Percentiles rank a stretch among this genome's conserved stretches.
Evolutionary conservation across 495 filamentous ascomycete species (phyloP).

Genomic region (Xylaria castorea): DNA sequence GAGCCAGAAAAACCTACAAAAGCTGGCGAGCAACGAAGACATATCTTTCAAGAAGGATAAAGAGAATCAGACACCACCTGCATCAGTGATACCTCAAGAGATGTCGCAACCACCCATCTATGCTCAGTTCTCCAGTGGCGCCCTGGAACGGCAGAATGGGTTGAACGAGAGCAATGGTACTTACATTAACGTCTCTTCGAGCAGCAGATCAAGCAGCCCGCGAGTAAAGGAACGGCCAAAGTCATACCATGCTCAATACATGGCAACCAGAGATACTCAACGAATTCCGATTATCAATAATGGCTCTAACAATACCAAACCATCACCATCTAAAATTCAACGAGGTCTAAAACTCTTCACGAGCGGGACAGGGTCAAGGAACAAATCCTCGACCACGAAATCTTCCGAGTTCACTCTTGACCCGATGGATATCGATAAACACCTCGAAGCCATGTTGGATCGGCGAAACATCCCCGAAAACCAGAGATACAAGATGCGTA

Average conservation of each 20-base stretch:
- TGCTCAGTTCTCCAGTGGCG: conserved; percentile 67
- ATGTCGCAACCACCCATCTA: conserved; percentile 74
- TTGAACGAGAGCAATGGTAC: conserved; percentile 17
- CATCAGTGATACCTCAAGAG: conserved; percentile 47
- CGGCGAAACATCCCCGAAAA: conserved; percentile 91
- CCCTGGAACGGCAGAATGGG: conserved; percentile 36
- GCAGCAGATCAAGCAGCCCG: conserved; percentile 20
- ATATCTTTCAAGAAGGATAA: conserved; percentile 67
- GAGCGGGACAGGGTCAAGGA: conserved; percentile 51
- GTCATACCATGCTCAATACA: conserved; percentile 39
- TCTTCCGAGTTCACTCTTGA: conserved; percentile 40
- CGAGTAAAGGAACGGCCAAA: conserved; percentile 38
- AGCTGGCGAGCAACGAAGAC: conserved; percentile 47
- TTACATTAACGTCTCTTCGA: conserved; percentile 26
- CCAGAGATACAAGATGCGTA: conserved; percentile 92
- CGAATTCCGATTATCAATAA: conserved; percentile 51
- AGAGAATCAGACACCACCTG: conserved; percentile 72
- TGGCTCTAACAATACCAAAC: conserved; percentile 36
- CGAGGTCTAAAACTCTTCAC: conserved; percentile 42
- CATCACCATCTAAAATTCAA: conserved; percentile 42
- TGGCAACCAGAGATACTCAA: conserved; percentile 50
- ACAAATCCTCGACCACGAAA: conserved; percentile 39
- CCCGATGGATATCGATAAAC: conserved; percentile 58
- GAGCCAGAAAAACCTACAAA: conserved; percentile 61
- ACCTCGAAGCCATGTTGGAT: conserved; percentile 75